Base-by-base conservation (phyloP, 768 basidiomycete genomes). In the Naganishia antarctica region DNA sequence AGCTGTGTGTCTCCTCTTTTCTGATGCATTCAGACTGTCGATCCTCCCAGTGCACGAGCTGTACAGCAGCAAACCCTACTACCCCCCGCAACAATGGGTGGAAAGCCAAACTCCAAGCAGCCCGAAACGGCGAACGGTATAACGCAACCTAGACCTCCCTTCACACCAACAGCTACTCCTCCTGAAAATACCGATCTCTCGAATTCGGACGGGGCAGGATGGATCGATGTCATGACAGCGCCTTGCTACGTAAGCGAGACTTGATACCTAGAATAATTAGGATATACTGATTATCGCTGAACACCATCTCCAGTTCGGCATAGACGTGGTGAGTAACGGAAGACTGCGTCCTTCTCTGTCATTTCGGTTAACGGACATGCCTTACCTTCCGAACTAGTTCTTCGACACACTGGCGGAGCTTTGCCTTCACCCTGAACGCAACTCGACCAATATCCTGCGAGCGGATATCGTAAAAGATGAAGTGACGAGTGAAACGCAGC, bases 361-460 rank as follows among this genome's bases (percentile, higher is more conserved):
- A n/a, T n/a, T n/a, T n/a, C n/a, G n/a, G n/a, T n/a, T n/a, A n/a
- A n/a, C n/a, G n/a, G n/a, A 29, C 3, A 34, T 6, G 6, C 23
- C 3, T 28, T 6, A 25, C 9, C 65, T 23, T 43, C 37, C 37
- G 34, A 26, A 50, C 18, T 67, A 91, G 90, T 96, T 96, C 72
- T 84, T 87, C 68, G 72, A 75, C 0, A 89, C 88, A 0, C 75
- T 87, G 32, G 83, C 82, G 26, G 87, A 90, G 67, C 80, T 94
- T 18, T 80, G 91, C 7, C 83, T 88, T 40, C 91, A 94, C 72
- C 93, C 93, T 6, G 93, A 97, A 72, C 90, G 90, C 74, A 94
- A 93, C 73, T 91, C 90, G 0, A 88, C 89, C 0, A 82, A 94
- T 28, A 94, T 97, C 63, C 80, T 97, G 18, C 84, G 93, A 1